Evolutionary conservation across 2,329 filamentous ascomycete species (phyloP), one percentile per base, ranked within the genome.

Genomic region (Fusarium compactum): DNA sequence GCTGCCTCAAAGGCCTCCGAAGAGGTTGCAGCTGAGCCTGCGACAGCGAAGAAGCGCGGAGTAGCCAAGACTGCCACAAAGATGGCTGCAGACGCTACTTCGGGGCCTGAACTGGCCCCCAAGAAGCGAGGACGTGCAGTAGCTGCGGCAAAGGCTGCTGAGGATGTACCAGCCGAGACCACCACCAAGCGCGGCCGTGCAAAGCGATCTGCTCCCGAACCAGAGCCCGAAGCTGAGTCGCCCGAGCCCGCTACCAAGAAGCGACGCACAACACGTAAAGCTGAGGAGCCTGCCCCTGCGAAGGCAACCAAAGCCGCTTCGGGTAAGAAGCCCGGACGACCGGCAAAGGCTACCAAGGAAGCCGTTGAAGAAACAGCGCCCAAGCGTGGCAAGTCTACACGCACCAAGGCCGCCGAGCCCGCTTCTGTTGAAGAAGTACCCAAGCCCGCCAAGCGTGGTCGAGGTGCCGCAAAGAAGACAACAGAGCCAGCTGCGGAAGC

Each of bases 161-260:
- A 67, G 11, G 50, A 53, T 20, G 41, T 24, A 6, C 40, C 48
- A 4, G 34, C 57, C 3, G 47, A 72, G 18, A 50, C 57, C 10
- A 24, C 58, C 12, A 73, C 67, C 43, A 74, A 74, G 27, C 60
- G 69, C 14, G 73, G 71, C 1, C 69, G 73, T n/a, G 22, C 73
- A 27, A 69, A 70, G 24, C 62, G 58, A 16, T 44, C 69, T 34
- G 62, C 62, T 6, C 52, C 67, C 0, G 64, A 67, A 6, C 40
- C 61, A 4, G 69, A 65, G 57, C 40, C 38, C n/a, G 51, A 63
- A 14, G 40, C 29, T 20, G 65, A 63, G 34, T 46, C 41, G 12
- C 47, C 70, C 9, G 67, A 73, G n/a, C 64, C 71, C 20, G 56
- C 67, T 7, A 25, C 67, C 15, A 75, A 75, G 54, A 71, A 67